Evolutionary conservation across 2,329 filamentous ascomycete genomes (phyloP).

Genomic region (Tolypocladium inflatum): DNA sequence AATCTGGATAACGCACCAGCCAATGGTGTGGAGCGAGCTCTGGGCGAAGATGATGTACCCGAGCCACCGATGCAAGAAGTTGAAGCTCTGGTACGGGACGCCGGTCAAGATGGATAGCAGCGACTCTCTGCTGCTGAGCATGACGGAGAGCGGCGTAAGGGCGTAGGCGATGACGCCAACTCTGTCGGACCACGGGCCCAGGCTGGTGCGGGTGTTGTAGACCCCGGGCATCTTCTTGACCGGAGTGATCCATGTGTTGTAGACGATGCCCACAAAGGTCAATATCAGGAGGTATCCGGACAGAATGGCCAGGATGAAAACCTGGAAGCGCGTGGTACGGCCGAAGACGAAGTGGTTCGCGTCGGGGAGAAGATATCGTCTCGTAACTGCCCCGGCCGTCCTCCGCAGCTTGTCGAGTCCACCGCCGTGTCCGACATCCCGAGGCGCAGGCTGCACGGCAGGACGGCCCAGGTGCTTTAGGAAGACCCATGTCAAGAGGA

Average conservation of each 20-base stretch:
- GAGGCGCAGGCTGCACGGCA: constrained; percentile 8
- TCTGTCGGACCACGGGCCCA: constrained; percentile 61
- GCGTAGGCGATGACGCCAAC: constrained; percentile 65
- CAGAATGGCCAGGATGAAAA: constrained; percentile 49
- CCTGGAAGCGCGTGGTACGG: constrained; percentile 57
- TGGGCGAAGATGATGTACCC: constrained; percentile 66
- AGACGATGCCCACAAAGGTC: constrained; percentile 59
- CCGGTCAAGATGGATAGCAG: constrained; percentile 62
- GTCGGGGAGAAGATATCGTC: constrained; percentile 53
- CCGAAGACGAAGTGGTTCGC: constrained; percentile 50
- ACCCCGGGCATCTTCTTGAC: constrained; percentile 44
- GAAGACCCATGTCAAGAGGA: constrained; percentile 33
- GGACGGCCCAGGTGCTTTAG: constrained; percentile 14
- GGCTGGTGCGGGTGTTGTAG: constrained; percentile 53
- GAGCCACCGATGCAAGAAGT: constrained; percentile 69
- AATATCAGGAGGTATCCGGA: constrained; percentile 56
- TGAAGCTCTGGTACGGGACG: constrained; percentile 67
- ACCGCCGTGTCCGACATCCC: constrained; percentile 4
- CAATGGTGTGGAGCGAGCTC: constrained; percentile 58
- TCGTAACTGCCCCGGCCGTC: constrained; percentile 29
- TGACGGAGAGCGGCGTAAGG: constrained; percentile 59
- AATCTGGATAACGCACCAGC: constrained; percentile 59
- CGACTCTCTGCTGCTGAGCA: constrained; percentile 60
- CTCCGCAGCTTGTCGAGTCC: constrained; percentile 18
- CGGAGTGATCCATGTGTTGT: constrained; percentile 61